These are phyloP conservation scores for Salix viminalis DNA, from an alignment of 345 rosid genomes.

Conservation along the genomic window DNA sequence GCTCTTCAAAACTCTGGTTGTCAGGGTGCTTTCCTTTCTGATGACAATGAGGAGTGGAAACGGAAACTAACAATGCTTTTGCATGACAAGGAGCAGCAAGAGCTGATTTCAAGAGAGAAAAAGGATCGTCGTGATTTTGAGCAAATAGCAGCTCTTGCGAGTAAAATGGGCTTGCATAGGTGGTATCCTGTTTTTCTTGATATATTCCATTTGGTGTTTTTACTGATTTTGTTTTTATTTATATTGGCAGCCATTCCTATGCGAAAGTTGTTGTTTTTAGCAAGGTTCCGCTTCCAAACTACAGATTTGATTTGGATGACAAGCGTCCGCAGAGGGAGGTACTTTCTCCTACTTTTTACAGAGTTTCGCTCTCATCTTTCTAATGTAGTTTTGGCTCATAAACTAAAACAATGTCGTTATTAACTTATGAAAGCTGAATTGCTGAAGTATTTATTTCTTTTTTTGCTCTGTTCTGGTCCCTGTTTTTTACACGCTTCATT, in stretches of 20 bases:
- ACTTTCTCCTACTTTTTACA: conserved; percentile 5
- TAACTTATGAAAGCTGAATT: neutral
- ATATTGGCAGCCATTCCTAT: conserved; percentile 65
- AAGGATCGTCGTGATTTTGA: conserved; percentile 75
- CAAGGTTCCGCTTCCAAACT: conserved; percentile 88
- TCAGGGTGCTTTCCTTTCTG: conserved; percentile 37
- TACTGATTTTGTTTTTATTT: conserved; percentile 12
- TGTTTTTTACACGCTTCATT: neutral
- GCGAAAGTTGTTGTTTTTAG: conserved; percentile 78
- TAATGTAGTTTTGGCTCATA: neutral
- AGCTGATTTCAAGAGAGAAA: conserved; percentile 76
- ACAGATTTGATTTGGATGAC: conserved; percentile 91
- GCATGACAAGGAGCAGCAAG: conserved; percentile 53
- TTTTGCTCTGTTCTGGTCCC: neutral
- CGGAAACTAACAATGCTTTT: conserved; percentile 51
- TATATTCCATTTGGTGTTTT: conserved; percentile 15
- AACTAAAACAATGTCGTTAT: neutral
- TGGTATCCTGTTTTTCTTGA: conserved; percentile 19
- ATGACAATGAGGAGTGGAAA: conserved; percentile 66
- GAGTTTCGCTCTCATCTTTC: neutral
- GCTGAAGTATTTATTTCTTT: too few relatives aligned
- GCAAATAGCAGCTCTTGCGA: conserved; percentile 65
- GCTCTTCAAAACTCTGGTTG: conserved; percentile 1
- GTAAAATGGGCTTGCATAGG: conserved; percentile 77
- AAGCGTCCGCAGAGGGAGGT: conserved; percentile 95